A percentile compares a stretch with the other conserved stretches of the same genome.
These are phyloP conservation scores for Papiliotrema nemorosa DNA, from an alignment of 1,284 basidiomycete species.

Conservation along the genomic window DNA sequence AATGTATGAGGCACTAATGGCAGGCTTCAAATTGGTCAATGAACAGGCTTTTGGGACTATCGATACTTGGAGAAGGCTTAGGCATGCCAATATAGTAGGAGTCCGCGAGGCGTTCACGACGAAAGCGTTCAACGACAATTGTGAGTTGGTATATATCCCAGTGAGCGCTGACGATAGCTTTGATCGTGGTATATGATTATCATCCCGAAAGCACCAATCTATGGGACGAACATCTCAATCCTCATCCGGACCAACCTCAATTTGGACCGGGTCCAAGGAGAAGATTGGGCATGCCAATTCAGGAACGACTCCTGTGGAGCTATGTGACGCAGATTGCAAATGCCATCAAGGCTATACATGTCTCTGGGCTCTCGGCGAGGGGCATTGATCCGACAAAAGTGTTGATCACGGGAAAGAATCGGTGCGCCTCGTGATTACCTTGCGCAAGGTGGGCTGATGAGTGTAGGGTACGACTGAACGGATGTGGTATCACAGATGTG, in stretches of 20 bases:
- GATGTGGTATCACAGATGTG: slow-evolving; percentile 81
- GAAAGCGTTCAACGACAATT: slow-evolving; percentile 85
- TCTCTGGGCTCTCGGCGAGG: slow-evolving; percentile 73
- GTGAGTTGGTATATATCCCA: slow-evolving; percentile 53
- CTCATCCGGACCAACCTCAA: slow-evolving; percentile 42
- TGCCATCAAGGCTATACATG: slow-evolving; percentile 82
- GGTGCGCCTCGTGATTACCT: slow-evolving; percentile 53
- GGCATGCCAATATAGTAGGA: slow-evolving; percentile 81
- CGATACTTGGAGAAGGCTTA: slow-evolving; percentile 81
- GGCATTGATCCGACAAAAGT: slow-evolving; percentile 86
- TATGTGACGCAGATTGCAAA: slow-evolving; percentile 88
- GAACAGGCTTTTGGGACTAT: slow-evolving; percentile 78
- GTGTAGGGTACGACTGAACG: slow-evolving; percentile 71
- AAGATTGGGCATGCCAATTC: slow-evolving; percentile 51
- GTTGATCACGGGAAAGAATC: slow-evolving; percentile 81
- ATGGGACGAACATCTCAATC: slow-evolving; percentile 61
- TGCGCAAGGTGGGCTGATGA: slow-evolving; percentile 4
- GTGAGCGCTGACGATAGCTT: slow-evolving; percentile 55
- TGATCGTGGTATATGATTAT: slow-evolving; percentile 90
- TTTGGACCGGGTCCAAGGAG: slow-evolving; percentile 11
- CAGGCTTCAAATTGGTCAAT: slow-evolving; percentile 78
- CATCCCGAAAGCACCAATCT: slow-evolving; percentile 82
- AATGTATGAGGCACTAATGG: slow-evolving; percentile 10
- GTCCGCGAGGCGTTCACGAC: slow-evolving; percentile 95
- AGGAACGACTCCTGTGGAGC: slow-evolving; percentile 88